Evolutionary conservation across 116 monocot genomes (phyloP), one percentile per base, ranked within the genome.

Genomic region (Iris pallida): DNA sequence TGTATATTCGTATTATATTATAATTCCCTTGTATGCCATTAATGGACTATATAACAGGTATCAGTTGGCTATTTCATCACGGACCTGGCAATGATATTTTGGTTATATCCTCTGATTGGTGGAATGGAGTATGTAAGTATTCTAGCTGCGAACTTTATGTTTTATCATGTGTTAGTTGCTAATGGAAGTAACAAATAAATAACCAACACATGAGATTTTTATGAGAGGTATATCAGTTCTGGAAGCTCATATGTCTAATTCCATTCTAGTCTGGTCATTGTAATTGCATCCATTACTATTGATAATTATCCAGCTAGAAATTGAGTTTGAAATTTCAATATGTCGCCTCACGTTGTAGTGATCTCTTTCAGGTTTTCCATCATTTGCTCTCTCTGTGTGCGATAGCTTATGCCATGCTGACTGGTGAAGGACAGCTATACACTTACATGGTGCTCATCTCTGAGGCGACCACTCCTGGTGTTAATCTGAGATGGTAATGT

Each of bases 111-210:
- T 76, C 70, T 75, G 4, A 88, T 95, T 73, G 96, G 96, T 61
- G 96, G 96, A 79, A 79, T 83, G 75, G 92, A 97, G 69, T 97
- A 85, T 83, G 96, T 97, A 79, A 83, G 92, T 83, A 52, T 17
- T 2, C 66, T 53, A 53, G 13, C 48, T 46, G 18, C 4, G 7
- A 14, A 47, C 10, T n/a, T 64, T 64, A 6, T 42, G 7, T 61
- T 61, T 14, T 30, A 30, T 30, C 30, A n/a, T n/a, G 30, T 30
- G 30, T 30, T 30, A 30, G 30, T 30, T 30, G 30, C 30, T 30
- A 30, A 30, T 30, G 30, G 30, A 30, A 30, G 30, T 30, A 30
- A 30, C 30, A 30, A 30, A 30, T 30, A 30, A 30, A 30, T 30
- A 30, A 30, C 30, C 30, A 30, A 30, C 30, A 30, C 30, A 30